Conservation (phyloP, 495 filamentous ascomycete species). For the Penicillium canariense region DNA sequence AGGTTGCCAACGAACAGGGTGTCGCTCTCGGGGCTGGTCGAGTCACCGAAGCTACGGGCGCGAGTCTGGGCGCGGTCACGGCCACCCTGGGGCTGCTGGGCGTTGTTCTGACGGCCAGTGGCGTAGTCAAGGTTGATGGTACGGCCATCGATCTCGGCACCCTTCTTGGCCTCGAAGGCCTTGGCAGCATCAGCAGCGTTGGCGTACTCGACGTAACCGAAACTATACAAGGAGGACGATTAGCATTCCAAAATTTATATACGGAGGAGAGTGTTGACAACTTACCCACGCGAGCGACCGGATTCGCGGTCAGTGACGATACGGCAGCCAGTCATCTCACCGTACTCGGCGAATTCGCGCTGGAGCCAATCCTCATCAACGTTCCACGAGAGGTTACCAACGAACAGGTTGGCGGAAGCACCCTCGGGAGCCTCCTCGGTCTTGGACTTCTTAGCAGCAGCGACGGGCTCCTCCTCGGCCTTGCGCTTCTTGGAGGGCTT, state of each 20-base stretch:
- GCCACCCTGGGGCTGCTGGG: constrained; percentile 47
- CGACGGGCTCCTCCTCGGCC: constrained; percentile 64
- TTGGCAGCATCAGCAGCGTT: constrained; percentile 65
- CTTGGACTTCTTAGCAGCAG: constrained; percentile 82
- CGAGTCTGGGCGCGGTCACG: constrained; percentile 62
- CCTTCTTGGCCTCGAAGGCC: constrained; percentile 80
- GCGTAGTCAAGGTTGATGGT: constrained; percentile 88
- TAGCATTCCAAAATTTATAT: constrained; percentile 26
- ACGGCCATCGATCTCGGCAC: constrained; percentile 77
- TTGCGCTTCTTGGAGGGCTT: constrained; percentile 82
- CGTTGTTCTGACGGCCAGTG: constrained; percentile 56
- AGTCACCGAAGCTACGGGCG: constrained; percentile 75
- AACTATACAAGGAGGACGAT: constrained; percentile 46
- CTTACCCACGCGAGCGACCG: constrained; percentile 82
- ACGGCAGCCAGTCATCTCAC: constrained; percentile 69
- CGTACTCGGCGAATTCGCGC: constrained; percentile 81
- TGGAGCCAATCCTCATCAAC: constrained; percentile 89
- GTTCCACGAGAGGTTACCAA: constrained; percentile 93
- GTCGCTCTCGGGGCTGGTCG: constrained; percentile 70
- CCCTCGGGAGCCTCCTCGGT: constrained; percentile 61
- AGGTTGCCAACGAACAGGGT: constrained; percentile 96
- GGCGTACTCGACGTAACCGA: constrained; percentile 93
- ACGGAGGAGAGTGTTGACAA: constrained; percentile 6
- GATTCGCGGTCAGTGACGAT: constrained; percentile 81
- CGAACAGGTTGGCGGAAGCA: constrained; percentile 73